Evolutionary conservation across 139 green algal species (phyloP), one percentile per base, ranked within the genome.

Genomic region (Deuterostichococcus epilithicus): DNA sequence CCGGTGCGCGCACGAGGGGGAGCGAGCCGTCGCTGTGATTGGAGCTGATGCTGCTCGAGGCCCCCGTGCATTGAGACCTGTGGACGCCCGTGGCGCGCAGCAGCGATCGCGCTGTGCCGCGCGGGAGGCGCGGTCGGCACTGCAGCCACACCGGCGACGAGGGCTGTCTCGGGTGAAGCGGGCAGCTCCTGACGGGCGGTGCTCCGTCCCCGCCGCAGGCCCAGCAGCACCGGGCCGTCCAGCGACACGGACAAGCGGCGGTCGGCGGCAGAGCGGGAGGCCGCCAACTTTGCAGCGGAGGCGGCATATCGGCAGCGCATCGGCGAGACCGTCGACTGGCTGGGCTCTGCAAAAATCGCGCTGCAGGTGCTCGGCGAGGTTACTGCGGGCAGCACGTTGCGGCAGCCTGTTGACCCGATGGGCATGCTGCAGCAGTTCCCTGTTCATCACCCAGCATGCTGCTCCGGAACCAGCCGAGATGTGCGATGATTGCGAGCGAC

Each of bases 301-400:
- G 74, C 74, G 25, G 74, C 74, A 5, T 67, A 68, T n/a, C 60
- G 63, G 42, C 78, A 82, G 65, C 30, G 34, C 44, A 65, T 63
- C 52, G 78, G 63, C 25, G 72, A 78, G 72, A 66, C 74, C 8
- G 35, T 66, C 30, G 83, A 88, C 52, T 94, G 90, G 89, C 71
- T 92, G 42, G 85, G 78, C 37, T 77, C 77, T 20, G 75, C 82
- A 26, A 85, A 87, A 30, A 80, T 86, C 5, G 83, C 87, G 23
- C 85, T 94, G 33, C 73, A 86, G 63, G 81, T 73, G 25, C 23
- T 30, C 73, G 34, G 69, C 72, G 69, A 47, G n/a, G n/a, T n/a
- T n/a, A n/a, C n/a, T n/a, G n/a, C n/a, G n/a, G 42, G 13, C 8
- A 8, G 42, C 42, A 13, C 42, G 13, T 52, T 52, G 8, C 10